phyloP scores from a whole-genome alignment of 2,329 filamentous ascomycete species.

The Phyllosticta citrichinensis region DNA sequence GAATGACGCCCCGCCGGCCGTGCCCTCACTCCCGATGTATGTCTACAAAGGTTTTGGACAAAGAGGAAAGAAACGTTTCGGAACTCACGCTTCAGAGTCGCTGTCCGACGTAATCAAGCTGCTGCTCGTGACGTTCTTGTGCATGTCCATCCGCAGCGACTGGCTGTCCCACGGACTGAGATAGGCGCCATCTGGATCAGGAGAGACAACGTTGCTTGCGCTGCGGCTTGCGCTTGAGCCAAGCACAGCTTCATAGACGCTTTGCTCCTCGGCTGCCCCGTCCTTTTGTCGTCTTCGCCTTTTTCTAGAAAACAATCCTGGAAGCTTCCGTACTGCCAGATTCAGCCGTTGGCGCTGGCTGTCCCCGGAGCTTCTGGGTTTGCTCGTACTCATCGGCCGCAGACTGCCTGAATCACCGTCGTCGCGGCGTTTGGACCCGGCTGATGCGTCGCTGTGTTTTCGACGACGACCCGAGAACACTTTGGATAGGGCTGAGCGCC shows the following conservation, averaged over 20 bases:
- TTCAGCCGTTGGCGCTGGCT: slow-evolving; percentile 17
- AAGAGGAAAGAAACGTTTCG: slow-evolving; percentile 1
- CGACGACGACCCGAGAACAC: slow-evolving; percentile 17
- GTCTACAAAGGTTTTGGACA: slow-evolving; percentile 3
- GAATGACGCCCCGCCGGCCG: slow-evolving; percentile 1
- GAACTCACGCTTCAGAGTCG: slow-evolving; percentile 40
- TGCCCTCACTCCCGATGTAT: not conserved
- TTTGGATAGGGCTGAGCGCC: slow-evolving; percentile 15
- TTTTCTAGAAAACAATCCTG: not conserved
- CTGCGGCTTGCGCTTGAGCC: slow-evolving; percentile 4
- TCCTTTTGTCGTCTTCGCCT: not conserved
- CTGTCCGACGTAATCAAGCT: slow-evolving; percentile 40
- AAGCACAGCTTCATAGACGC: not conserved
- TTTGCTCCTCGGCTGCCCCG: not conserved
- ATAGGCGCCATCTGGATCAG: not conserved
- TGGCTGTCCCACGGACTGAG: not conserved
- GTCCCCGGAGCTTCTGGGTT: slow-evolving; percentile 29
- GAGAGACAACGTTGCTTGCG: slow-evolving; percentile 14
- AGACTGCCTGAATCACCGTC: slow-evolving; percentile 18
- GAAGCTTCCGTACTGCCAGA: not conserved
- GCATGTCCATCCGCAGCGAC: slow-evolving; percentile 14
- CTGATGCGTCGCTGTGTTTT: slow-evolving; percentile 18
- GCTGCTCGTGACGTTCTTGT: slow-evolving; percentile 38
- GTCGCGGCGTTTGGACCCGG: slow-evolving; percentile 15
- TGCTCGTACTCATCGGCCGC: slow-evolving; percentile 11